Base-by-base conservation (phyloP, 441 rosid genomes). In the Breynia disticha region DNA sequence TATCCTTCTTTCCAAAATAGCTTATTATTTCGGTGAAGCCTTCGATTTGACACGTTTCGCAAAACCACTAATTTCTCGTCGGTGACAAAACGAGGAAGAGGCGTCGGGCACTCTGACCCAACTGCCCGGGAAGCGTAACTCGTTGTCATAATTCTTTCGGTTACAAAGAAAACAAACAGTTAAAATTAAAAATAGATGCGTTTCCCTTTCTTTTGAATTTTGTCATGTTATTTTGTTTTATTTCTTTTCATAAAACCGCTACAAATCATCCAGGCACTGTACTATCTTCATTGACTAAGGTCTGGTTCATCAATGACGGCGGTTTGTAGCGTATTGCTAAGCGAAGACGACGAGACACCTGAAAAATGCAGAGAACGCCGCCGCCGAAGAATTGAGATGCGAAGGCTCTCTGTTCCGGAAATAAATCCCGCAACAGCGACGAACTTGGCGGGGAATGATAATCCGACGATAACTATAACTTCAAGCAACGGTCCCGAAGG, bases 281-380 rank as follows among this genome's bases (percentile, higher is more conserved):
- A 15, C n/a, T 39, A 2, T 3, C 1, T 13, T 3, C n/a, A 3
- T 41, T 41, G 44, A 41, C 35, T 28, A 3, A 28, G 35, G 35
- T 28, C 35, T 28, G 9, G n/a, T 41, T 4, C 44, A 13, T 41
- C 50, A 43, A 78, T 75, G 83, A 75, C 77, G 42, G 78, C 75
- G 56, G 56, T 73, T 37, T 69, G 12, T 60, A 19, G 63, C 55
- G 63, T 67, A 56, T 73, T 72, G 69, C 61, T 63, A 7, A 72
- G 61, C 43, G 64, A 66, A 19, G 64, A 56, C 10, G 76, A 77
- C 22, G 81, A 75, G 64, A 66, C 79, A 0, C 74, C 82, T 2
- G 76, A 28, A 12, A 80, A 73, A 76, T 84, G 96, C 76, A 72
- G 86, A 43, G 76, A 84, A 60, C 76, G 90, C 17, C 83, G 93